phyloP scores from a whole-genome alignment of 2,329 filamentous ascomycete genomes.

The Aspergillus sp. region DNA sequence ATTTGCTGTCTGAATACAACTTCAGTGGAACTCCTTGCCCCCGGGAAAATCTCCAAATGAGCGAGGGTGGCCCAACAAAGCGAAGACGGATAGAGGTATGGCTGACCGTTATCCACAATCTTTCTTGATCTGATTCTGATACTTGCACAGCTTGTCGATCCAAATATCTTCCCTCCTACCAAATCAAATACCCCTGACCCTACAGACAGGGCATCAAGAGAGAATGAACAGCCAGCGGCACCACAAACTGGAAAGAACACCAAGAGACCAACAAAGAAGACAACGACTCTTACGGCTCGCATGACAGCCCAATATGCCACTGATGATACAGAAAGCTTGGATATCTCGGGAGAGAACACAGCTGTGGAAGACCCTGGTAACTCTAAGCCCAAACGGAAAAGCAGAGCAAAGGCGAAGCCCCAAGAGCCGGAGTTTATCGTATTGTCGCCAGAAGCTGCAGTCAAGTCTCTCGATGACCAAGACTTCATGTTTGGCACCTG shows the following conservation, averaged over 20 bases:
- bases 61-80: constrained; percentile 27
- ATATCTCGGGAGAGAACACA: constrained; percentile 1
- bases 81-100: constrained; percentile 34
- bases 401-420: constrained; percentile 16
- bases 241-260: constrained; percentile 15
- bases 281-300: constrained; percentile 71
- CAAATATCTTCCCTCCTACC: constrained; percentile 8
- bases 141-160: constrained; percentile 19
- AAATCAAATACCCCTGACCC: constrained; percentile 5
- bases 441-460: constrained; percentile 64
- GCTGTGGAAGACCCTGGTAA: background rate
- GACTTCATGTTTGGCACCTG: constrained; percentile 82
- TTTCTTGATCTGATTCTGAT: constrained; percentile 2
- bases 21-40: constrained; percentile 24
- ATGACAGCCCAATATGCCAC: constrained; percentile 66
- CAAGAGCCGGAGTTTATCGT: constrained; percentile 50
- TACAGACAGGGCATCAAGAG: constrained; percentile 7
- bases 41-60: constrained; percentile 6
- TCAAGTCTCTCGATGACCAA: constrained; percentile 62
- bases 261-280: constrained; percentile 62
- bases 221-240: constrained; percentile 10
- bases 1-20: constrained; percentile 37
- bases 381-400: constrained; percentile 11
- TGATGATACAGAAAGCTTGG: constrained; percentile 20
- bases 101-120: background rate